Evolutionary conservation across 2,329 filamentous ascomycete species (phyloP).

Genomic region (Coleophoma cylindrospora): DNA sequence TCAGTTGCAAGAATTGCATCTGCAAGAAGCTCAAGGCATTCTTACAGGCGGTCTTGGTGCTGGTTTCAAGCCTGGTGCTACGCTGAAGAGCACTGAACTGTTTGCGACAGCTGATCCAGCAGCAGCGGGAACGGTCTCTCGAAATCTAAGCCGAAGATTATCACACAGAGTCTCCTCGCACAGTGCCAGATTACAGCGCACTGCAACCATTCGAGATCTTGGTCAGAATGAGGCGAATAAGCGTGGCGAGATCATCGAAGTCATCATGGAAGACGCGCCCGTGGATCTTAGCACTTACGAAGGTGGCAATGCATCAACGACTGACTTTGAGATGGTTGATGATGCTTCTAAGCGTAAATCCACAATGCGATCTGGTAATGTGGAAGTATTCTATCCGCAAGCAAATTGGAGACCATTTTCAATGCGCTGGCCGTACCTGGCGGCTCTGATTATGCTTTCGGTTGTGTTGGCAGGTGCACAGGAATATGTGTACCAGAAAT

Average conservation of each 20-base stretch:
- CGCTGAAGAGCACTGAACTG: constrained; percentile 45
- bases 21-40: constrained; percentile 43
- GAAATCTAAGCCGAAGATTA: constrained; percentile 8
- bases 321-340: constrained; percentile 13
- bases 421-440: constrained; percentile 59
- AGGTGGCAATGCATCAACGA: constrained; percentile 10
- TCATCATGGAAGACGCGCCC: constrained; percentile 42
- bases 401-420: constrained; percentile 64
- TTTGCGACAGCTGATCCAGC: constrained; percentile 26
- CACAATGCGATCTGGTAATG: constrained; percentile 26
- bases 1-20: constrained; percentile 16
- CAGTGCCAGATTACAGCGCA: constrained; percentile 19
- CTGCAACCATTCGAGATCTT: constrained; percentile 40
- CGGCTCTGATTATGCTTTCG: constrained; percentile 47
- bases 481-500: constrained; percentile 51
- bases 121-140: constrained; percentile 7
- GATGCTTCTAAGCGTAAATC: constrained; percentile 8
- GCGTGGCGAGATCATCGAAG: constrained; percentile 53
- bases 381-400: constrained; percentile 54
- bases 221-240: constrained; percentile 56
- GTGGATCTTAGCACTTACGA: constrained; percentile 22
- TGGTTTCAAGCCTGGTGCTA: constrained; percentile 44
- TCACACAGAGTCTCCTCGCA: constrained; percentile 15
- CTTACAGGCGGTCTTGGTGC: constrained; percentile 54
- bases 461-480: constrained; percentile 44